Evolutionary conservation across 805 yeast genomes (phyloP).

Genomic region (Saturnispora quitensis): DNA sequence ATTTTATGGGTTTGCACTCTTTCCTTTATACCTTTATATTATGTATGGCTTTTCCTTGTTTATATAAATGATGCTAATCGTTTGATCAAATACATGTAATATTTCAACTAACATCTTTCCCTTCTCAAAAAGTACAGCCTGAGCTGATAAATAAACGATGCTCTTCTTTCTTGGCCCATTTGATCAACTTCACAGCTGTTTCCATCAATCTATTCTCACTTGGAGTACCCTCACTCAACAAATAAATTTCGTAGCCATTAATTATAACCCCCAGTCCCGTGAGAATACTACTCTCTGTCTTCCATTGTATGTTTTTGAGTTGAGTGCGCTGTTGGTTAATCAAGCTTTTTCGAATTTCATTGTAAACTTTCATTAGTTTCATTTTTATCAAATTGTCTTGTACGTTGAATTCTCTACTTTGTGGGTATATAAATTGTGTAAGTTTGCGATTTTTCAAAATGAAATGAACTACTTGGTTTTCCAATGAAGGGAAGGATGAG

Average conservation of each 20-base stretch:
- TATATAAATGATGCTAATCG: background rate
- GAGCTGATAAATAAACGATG: conserved; percentile 62
- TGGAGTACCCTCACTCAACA: conserved; percentile 47
- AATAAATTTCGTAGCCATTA: conserved; percentile 47
- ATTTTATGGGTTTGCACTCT: background rate
- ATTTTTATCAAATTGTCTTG: conserved; percentile 12
- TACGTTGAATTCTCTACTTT: conserved; percentile 14
- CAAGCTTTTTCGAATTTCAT: conserved; percentile 13
- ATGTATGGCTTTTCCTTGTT: background rate
- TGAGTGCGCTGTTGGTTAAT: conserved; percentile 11
- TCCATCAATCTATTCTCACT: conserved; percentile 47
- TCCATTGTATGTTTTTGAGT: conserved; percentile 23
- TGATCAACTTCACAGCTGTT: conserved; percentile 55
- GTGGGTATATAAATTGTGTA: conserved; percentile 47
- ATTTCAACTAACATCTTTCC: background rate
- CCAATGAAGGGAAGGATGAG: background rate
- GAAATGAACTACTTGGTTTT: conserved; percentile 41
- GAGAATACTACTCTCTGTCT: conserved; percentile 16
- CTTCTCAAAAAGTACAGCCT: conserved; percentile 51
- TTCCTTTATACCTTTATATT: background rate
- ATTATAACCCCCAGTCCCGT: conserved; percentile 21
- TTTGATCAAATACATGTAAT: background rate
- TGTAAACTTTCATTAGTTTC: conserved; percentile 24
- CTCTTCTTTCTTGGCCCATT: conserved; percentile 70
- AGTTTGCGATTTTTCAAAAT: conserved; percentile 58